Evolutionary conservation across 163 green algal species (phyloP).

Genomic region (Scenedesmus sp.): DNA sequence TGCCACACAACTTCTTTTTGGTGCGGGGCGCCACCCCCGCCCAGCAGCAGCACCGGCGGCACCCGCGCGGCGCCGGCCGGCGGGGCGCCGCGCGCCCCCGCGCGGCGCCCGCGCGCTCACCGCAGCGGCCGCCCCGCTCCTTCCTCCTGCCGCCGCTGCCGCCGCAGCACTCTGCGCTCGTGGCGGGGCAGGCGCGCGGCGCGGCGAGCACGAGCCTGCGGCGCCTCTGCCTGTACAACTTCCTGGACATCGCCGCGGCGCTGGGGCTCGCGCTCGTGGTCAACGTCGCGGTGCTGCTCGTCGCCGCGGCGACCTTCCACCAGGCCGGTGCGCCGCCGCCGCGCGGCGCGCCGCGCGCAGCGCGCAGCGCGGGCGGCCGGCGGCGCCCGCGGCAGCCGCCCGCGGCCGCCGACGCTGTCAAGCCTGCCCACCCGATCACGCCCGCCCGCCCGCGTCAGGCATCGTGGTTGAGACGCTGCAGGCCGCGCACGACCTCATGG

Average conservation of each 20-base stretch:
- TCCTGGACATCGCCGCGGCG: constrained; percentile 66
- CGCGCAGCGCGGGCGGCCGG: too few species aligned
- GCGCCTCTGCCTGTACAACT: constrained; percentile 59
- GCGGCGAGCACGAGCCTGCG: constrained; percentile 24
- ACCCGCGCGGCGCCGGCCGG: too few species aligned
- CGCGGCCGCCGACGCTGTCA: too few species aligned
- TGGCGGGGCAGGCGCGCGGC: constrained; percentile 47
- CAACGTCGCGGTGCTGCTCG: constrained; percentile 72
- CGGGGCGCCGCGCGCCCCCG: not conserved
- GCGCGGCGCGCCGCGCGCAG: too few species aligned
- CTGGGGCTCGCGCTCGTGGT: constrained; percentile 68
- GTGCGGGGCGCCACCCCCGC: too few species aligned
- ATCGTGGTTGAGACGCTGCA: constrained; percentile 66
- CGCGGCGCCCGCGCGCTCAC: too few species aligned
- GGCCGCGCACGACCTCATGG: constrained; percentile 72
- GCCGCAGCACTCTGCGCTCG: too few species aligned
- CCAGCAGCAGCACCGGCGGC: too few species aligned
- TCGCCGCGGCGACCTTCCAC: constrained; percentile 69
- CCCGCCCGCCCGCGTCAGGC: constrained; percentile 27
- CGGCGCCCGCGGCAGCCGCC: too few species aligned
- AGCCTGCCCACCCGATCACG: not conserved
- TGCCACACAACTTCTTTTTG: constrained; percentile 69
- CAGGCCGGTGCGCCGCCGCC: constrained; percentile 44
- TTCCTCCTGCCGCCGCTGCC: constrained; percentile 33
- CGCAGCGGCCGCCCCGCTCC: not conserved